Base-by-base conservation (phyloP, 768 basidiomycete genomes). In the Rubroboletus satanas region DNA sequence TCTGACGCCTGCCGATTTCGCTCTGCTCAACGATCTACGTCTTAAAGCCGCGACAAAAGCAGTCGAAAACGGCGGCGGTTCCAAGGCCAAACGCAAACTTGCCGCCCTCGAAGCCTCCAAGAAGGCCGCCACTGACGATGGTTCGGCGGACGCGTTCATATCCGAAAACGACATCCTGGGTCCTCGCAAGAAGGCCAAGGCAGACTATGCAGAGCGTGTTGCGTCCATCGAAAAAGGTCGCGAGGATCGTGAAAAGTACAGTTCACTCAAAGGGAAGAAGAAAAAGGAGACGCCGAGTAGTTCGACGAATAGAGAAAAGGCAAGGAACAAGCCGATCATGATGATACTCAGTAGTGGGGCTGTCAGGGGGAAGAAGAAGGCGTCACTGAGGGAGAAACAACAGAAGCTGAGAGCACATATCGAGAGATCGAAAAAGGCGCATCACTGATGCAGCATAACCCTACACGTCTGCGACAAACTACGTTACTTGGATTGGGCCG, bases 1-100 rank as follows among this genome's bases (percentile, higher is more conserved):
- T 64, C 82, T 98, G 41, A 98, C 97, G 0, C 97, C 97, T 0
- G 94, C 94, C 31, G 97, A 99, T 71, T 99, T 98, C 67, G 90
- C 90, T 0, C 71, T 97, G 49, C 78, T 98, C 49, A 90, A 91
- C 65, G 92, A 97, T 62, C 83, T 98, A 18, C 85, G 88, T 2
- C 79, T 92, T 47, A 80, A 92, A 72, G 90, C 87, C 0, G 90
- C 90, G 17, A 74, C 79, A 15, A 80, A 83, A 54, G 84, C 83
- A 0, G 84, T 89, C 7, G 84, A 91, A 65, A 71, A 71, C 23
- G 84, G 84, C 2, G 87, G 85, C 5, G 87, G 91, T 1, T 75
- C 83, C 18, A 84, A 79, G 36, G 86, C 92, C 4, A 97, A 97
- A 71, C 87, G 96, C 32, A 98, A 98, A 73, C 83, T 95, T 2